Conservation (phyloP, 805 yeast species). For the Candida ulmi region DNA sequence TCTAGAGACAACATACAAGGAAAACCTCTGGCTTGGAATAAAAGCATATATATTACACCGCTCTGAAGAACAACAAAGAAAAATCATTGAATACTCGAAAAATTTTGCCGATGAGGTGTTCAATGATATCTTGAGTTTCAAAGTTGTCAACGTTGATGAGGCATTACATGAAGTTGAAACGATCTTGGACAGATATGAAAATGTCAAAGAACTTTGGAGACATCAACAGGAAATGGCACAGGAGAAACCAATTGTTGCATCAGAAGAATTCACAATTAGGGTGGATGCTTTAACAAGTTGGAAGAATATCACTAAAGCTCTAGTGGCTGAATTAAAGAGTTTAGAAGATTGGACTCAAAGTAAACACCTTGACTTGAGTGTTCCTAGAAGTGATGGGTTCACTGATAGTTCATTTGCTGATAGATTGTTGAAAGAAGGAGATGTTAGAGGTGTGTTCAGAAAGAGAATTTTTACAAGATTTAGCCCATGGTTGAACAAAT, state of each 20-base stretch:
- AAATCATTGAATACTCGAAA: conserved; percentile 62
- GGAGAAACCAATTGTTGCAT: conserved; percentile 68
- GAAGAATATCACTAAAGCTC: conserved; percentile 68
- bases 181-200: conserved; percentile 56
- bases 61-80: conserved; percentile 70
- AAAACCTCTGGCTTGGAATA: conserved; percentile 83
- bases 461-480: conserved; percentile 62
- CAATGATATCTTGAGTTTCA: conserved; percentile 62
- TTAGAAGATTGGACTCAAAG: conserved; percentile 81
- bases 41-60: conserved; percentile 79
- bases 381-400: conserved; percentile 31
- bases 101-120: conserved; percentile 68
- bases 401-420: conserved; percentile 78
- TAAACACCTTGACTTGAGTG: conserved; percentile 62
- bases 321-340: conserved; percentile 53
- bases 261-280: conserved; percentile 56
- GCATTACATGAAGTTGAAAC: conserved; percentile 48
- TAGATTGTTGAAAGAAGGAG: conserved; percentile 73
- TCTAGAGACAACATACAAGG: conserved; percentile 51
- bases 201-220: conserved; percentile 73
- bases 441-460: conserved; percentile 64
- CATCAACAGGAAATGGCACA: conserved; percentile 69
- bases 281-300: conserved; percentile 80
- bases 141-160: conserved; percentile 39
- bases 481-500: conserved; percentile 78